Conservation (phyloP, 2,329 filamentous ascomycete species). For the Chlorencoelia australis region DNA sequence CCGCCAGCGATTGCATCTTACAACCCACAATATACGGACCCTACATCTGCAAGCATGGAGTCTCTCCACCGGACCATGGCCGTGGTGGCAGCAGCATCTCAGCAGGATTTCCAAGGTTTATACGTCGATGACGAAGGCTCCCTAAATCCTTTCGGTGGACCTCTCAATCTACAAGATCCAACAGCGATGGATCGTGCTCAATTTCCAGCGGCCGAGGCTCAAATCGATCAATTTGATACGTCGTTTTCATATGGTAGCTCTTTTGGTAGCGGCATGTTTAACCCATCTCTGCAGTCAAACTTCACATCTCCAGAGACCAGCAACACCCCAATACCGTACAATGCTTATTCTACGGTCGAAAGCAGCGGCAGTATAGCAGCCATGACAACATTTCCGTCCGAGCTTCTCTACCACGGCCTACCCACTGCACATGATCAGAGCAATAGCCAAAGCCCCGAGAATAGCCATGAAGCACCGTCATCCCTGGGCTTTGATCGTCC, state of each 20-base stretch:
- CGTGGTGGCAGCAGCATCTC: slow-evolving; percentile 13
- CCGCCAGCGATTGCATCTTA: slow-evolving; percentile 19
- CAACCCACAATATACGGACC: slow-evolving; percentile 22
- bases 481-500: slow-evolving; percentile 15
- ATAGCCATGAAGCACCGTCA: slow-evolving; percentile 9
- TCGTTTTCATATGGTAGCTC: not conserved
- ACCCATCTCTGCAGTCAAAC: slow-evolving; percentile 1
- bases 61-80: slow-evolving; percentile 23
- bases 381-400: slow-evolving; percentile 16
- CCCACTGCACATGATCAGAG: slow-evolving; percentile 9
- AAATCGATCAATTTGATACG: slow-evolving; percentile 1
- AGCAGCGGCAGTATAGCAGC: slow-evolving; percentile 8
- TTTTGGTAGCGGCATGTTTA: not conserved
- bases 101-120: slow-evolving; percentile 13
- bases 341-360: slow-evolving; percentile 8
- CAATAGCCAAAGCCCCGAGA: slow-evolving; percentile 16
- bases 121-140: slow-evolving; percentile 13
- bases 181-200: slow-evolving; percentile 17
- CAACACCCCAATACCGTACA: slow-evolving; percentile 17
- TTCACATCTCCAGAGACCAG: slow-evolving; percentile 10
- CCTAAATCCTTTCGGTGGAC: slow-evolving; percentile 9
- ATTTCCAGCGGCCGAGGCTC: slow-evolving; percentile 14
- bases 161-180: slow-evolving; percentile 10
- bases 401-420: slow-evolving; percentile 14
- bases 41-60: slow-evolving; percentile 19